Base-by-base conservation (phyloP, 2,329 filamentous ascomycete genomes). In the Phialocephala subalpina region DNA sequence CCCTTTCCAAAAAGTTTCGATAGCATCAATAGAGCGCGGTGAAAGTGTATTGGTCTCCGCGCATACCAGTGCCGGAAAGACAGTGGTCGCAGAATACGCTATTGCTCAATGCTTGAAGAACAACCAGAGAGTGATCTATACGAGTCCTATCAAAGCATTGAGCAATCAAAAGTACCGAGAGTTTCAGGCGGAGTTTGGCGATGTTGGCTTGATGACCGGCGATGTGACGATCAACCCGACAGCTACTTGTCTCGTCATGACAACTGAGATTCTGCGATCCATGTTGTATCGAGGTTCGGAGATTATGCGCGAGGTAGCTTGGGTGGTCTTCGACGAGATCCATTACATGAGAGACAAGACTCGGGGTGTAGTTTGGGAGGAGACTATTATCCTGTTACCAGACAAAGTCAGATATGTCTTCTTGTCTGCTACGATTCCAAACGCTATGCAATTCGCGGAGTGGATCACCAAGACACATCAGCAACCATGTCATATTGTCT, bases 401-500 rank as follows among this genome's bases (percentile, higher is more conserved):
- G 96, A 99, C 83, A 98, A 99, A 85, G 97, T 99, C 72, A 92
- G 94, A 81, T 99, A 98, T 76, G 97, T 99, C 63, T 99, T 99
- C 80, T 83, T 99, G 67, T 99, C 97, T 36, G 96, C 96, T 69
- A 99, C 97, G 1, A 99, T 99, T 69, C 96, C 96, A 62, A 99
- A 99, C 77, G 94, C 96, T 60, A 97, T 98, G 87, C 96, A 99
- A 79, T 99, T 99, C 75, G 96, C 96, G 73, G 95, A 99, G 79
- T 99, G 96, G 96, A 97, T 99, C 74, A 94, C 92, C 73, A 98
- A 98, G 82, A 98, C 95, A 65, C 97, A 99, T 78, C 92, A 92
- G 71, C 97, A 99, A 77, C 95, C 96, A 7, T 99, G 96, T 73
- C 97, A 99, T 84, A 97, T 99, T 69, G 96, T 99, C 2, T 99